phyloP scores from a whole-genome alignment of 73 alveolate species.

The Blepharisma japonicum region DNA sequence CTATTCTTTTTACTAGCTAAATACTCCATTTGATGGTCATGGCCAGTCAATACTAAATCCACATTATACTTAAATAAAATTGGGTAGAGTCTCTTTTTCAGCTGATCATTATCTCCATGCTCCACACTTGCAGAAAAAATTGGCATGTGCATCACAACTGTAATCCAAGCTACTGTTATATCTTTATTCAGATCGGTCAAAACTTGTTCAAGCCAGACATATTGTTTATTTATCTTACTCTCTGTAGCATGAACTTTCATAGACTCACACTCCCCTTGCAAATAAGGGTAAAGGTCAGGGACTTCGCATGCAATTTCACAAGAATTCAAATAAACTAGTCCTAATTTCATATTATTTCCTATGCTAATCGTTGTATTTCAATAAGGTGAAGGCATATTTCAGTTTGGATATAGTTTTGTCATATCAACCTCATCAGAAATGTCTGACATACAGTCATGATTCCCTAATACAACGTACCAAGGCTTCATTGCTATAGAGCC shows the following conservation, averaged over 20 bases:
- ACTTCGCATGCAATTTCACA: slow-evolving; percentile 6
- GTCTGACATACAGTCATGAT: slow-evolving; percentile 15
- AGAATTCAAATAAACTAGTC: neutral
- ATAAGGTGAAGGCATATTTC: slow-evolving; percentile 1
- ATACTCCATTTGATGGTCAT: slow-evolving; percentile 14
- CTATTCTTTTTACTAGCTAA: neutral
- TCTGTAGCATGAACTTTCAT: neutral
- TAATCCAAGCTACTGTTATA: neutral
- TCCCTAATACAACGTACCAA: slow-evolving; percentile 22
- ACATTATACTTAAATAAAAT: neutral
- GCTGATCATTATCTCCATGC: slow-evolving; percentile 20
- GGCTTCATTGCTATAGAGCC: neutral
- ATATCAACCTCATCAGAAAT: neutral
- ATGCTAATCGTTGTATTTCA: neutral
- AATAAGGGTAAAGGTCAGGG: too few relatives aligned
- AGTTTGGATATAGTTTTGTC: neutral
- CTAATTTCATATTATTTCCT: neutral
- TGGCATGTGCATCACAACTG: slow-evolving; percentile 12
- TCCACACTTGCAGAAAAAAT: slow-evolving; percentile 24
- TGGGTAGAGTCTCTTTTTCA: slow-evolving; percentile 13
- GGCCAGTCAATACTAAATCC: slow-evolving; percentile 8
- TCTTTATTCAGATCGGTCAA: neutral
- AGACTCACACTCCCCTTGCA: too few relatives aligned
- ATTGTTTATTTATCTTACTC: neutral
- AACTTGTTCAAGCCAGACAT: slow-evolving; percentile 15